Evolutionary conservation across 2,329 filamentous ascomycete species (phyloP).

Genomic region (Cercospora zeae-maydis): DNA sequence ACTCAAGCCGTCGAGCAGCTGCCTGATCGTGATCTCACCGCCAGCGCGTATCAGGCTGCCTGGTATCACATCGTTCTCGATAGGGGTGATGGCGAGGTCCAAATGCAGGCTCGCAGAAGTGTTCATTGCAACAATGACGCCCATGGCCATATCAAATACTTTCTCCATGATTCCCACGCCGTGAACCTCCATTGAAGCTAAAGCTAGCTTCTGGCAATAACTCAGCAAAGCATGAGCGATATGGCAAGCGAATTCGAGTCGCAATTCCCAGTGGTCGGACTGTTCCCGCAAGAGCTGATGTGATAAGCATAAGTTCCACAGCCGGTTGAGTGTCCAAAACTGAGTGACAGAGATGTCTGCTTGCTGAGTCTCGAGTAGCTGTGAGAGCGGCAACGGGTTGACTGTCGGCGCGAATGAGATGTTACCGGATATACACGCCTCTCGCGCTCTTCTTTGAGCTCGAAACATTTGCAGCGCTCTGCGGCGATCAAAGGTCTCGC

Average conservation of each 20-base stretch:
- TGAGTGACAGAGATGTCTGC: conserved; percentile 44
- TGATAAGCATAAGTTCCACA: conserved; percentile 43
- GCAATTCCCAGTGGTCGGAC: conserved; percentile 39
- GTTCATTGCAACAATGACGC: conserved; percentile 26
- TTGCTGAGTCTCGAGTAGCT: conserved; percentile 40
- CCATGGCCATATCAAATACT: conserved; percentile 39
- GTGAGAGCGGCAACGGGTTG: conserved; percentile 23
- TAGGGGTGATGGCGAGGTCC: conserved; percentile 13
- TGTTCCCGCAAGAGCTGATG: conserved; percentile 39
- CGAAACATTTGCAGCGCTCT: conserved; percentile 35
- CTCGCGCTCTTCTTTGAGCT: conserved; percentile 27
- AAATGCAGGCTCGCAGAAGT: conserved; percentile 19
- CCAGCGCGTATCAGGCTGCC: conserved; percentile 2
- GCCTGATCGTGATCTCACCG: conserved; percentile 1
- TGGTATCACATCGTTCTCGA: conserved; percentile 17
- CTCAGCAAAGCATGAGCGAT: conserved; percentile 38
- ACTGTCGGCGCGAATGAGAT: conserved; percentile 40
- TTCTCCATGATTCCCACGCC: conserved; percentile 43
- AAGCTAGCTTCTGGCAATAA: conserved; percentile 35
- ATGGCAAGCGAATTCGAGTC: conserved; percentile 38
- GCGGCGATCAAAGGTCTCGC: conserved; percentile 38
- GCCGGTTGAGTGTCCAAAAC: conserved; percentile 44
- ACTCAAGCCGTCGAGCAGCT: conserved; percentile 18
- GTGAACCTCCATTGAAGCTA: conserved; percentile 42
- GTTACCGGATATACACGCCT: conserved; percentile 37